Evolutionary conservation across 495 filamentous ascomycete genomes (phyloP), one percentile per base, ranked within the genome.

Genomic region (Penicillium bovifimosum): DNA sequence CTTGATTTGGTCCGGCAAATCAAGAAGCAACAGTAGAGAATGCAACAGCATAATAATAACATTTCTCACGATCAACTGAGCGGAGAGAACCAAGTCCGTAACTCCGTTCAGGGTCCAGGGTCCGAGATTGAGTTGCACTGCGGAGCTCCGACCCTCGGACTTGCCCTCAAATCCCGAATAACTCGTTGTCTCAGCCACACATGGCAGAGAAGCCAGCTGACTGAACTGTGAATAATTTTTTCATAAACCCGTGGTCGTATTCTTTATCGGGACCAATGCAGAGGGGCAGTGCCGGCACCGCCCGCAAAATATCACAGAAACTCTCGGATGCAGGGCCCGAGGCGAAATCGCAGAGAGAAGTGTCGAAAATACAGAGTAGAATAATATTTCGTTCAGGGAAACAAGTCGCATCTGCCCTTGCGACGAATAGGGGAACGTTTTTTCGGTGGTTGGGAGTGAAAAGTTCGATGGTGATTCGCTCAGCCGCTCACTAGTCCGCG

Each of bases 241-340:
- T 7, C 14, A 17, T 40, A 18, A 20, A 7, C 38, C 10, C 20
- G 20, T 26, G 17, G 10, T 20, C 18, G 36, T 39, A 13, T 24
- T 40, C n/a, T 24, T 9, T 27, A 27, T 27, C 24, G 24, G 7
- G 13, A 24, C 13, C 8, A 24, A 40, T n/a, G 18, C 8, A 26
- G n/a, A 27, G 13, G 20, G 41, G 45, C 35, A 49, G 52, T 55
- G 55, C 54, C 54, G 52, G 61, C 54, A 61, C 54, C 52, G 52
- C 32, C 35, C 13, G 6, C 24, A 47, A 38, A 33, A 52, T 34
- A 9, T 27, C 20, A 27, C 9, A 6, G 41, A 24, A 28, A 42
- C 7, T 28, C 26, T 13, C 5, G 11, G 16, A 8, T 5, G 27
- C 14, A 5, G 7, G 6, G 14, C 34, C 7, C 31, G 36, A 6